Evolutionary conservation across 257 asterid species (phyloP).

Genomic region (Przewalskia tangutica): DNA sequence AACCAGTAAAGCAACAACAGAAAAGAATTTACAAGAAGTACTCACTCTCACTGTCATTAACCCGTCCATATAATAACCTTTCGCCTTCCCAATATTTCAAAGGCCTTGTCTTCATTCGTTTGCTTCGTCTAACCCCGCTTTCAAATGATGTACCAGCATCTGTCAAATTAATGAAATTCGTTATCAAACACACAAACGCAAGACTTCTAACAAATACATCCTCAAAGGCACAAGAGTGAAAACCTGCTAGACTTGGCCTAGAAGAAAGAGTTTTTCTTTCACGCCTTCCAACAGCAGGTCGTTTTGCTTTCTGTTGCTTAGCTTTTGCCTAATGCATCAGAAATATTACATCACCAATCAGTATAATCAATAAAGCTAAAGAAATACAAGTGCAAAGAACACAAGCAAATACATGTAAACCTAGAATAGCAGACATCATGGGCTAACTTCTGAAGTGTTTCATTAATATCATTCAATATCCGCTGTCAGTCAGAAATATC

Average conservation of each 20-base stretch:
- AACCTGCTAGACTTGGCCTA: conserved; percentile 86
- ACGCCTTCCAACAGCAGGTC: conserved; percentile 6
- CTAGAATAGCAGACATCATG: background rate
- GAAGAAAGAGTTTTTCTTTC: conserved; percentile 17
- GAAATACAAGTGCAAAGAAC: background rate
- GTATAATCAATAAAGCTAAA: background rate
- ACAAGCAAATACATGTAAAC: background rate
- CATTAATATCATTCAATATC: background rate
- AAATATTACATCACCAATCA: background rate
- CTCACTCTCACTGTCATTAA: conserved; percentile 67
- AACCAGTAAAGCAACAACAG: background rate
- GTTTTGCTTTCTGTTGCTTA: conserved; percentile 13
- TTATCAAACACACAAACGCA: background rate
- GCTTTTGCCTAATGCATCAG: conserved; percentile 7
- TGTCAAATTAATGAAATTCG: conserved; percentile 25
- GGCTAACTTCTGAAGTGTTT: background rate
- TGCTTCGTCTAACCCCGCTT: conserved; percentile 81
- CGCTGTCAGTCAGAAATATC: background rate
- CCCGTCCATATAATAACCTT: conserved; percentile 59
- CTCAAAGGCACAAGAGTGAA: background rate
- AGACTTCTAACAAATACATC: background rate
- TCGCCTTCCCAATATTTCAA: conserved; percentile 92
- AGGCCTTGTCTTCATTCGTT: conserved; percentile 72
- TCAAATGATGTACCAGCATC: conserved; percentile 69
- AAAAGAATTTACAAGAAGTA: conserved; percentile 6